These are phyloP conservation scores for Salix caprea DNA, from an alignment of 345 rosid genomes.

Conservation along the genomic window DNA sequence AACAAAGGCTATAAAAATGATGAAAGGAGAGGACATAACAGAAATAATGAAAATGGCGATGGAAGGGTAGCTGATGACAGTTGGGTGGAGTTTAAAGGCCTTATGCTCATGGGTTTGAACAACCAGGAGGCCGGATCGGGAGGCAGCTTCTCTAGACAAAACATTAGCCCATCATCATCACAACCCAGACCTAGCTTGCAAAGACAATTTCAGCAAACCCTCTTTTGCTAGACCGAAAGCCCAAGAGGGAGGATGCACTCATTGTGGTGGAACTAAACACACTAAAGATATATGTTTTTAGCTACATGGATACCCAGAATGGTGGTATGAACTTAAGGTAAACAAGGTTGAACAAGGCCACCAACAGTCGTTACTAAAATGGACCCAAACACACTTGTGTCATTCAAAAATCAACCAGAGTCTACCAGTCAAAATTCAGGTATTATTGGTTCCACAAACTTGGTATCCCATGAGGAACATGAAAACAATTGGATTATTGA, in stretches of 20 bases:
- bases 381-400: not conserved
- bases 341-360: rapidly evolving
- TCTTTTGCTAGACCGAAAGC: rapidly evolving
- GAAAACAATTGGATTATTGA: no score
- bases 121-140: rapidly evolving
- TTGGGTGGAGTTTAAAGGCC: rapidly evolving
- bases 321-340: not conserved
- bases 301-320: rapidly evolving
- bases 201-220: not conserved
- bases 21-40: no score
- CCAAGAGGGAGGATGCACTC: rapidly evolving
- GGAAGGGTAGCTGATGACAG: no score
- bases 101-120: rapidly evolving
- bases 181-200: not conserved
- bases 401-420: no score
- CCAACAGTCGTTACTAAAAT: no score
- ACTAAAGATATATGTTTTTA: no score
- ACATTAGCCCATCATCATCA: rapidly evolving
- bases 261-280: not conserved
- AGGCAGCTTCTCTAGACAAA: rapidly evolving
- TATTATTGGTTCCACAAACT: not conserved
- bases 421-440: no score
- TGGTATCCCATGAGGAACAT: not conserved
- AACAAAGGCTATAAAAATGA: no score
- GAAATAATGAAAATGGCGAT: no score